Base-by-base conservation (phyloP, 2,329 filamentous ascomycete species). In the Samsoniella hepiali region DNA sequence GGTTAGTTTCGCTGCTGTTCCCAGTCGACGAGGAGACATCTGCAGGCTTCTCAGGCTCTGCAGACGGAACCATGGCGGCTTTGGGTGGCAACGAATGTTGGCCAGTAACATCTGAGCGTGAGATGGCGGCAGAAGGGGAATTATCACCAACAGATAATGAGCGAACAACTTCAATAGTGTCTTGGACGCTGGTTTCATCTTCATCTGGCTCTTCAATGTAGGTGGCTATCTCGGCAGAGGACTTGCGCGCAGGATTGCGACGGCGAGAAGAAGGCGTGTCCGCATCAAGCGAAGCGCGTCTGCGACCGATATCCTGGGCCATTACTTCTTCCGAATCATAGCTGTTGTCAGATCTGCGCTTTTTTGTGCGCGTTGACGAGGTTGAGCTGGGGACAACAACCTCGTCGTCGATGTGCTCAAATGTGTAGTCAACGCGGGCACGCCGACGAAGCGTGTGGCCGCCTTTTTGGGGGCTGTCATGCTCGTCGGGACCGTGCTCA, bases 381-480 rank as follows among this genome's bases (percentile, higher is more conserved):
- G 73, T 71, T 9, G 72, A 73, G 72, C 70, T 74, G 67, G 73
- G 74, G 45, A 74, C 72, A 54, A 71, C 62, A 49, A 72, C 72
- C 50, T 85, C 82, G 65, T 84, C 81, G 62, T 80, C 78, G 65
- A 81, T 78, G 67, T 84, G 81, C 68, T 82, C 79, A 69, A 80
- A 77, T 40, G 81, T 82, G 75, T 86, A 86, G 72, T 86, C 83
- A 66, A 86, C 78, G 64, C 82, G 82, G 58, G 81, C 76, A 60
- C 84, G 79, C 72, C 82, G 84, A 67, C 84, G 79, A 36, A 87
- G 78, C 40, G 83, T 84, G 73, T 86, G 84, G 56, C 84, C 83
- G 59, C 84, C 84, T 71, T 86, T 87, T 61, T 76, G 79, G 59
- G 80, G 84, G 64, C 78, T 80, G 66, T 80, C 76, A 44, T 77